Evolutionary conservation across 495 filamentous ascomycete species (phyloP).

Genomic region (Talaromyces adpressus): DNA sequence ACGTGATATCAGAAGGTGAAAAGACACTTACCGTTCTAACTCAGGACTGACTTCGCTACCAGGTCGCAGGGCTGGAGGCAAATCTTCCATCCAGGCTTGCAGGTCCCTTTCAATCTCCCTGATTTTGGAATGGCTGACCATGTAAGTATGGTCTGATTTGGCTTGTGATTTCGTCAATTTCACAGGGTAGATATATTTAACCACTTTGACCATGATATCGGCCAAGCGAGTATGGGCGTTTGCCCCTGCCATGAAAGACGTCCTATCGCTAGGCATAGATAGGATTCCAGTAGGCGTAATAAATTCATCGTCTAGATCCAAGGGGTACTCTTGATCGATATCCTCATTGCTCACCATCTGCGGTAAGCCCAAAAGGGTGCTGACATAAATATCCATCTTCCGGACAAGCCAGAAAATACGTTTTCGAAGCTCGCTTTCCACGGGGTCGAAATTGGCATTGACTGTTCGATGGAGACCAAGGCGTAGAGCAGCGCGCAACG

Average conservation of each 20-base stretch:
- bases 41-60: conserved; percentile 66
- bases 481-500: conserved; percentile 73
- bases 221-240: conserved; percentile 82
- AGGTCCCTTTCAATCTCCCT: conserved; percentile 86
- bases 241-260: conserved; percentile 70
- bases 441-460: conserved; percentile 65
- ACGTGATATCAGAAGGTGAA: background rate
- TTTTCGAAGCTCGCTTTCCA: conserved; percentile 78
- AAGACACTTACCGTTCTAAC: conserved; percentile 59
- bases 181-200: conserved; percentile 83
- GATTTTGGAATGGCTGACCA: conserved; percentile 82
- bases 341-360: conserved; percentile 80
- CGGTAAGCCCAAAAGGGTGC: conserved; percentile 80
- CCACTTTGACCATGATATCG: conserved; percentile 72
- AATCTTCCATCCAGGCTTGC: conserved; percentile 71
- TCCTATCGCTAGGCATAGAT: conserved; percentile 64
- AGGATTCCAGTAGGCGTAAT: conserved; percentile 72
- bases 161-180: conserved; percentile 52
- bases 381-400: conserved; percentile 92
- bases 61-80: conserved; percentile 69
- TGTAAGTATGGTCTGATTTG: conserved; percentile 59
- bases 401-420: conserved; percentile 86
- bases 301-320: conserved; percentile 84
- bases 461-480: conserved; percentile 85
- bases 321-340: conserved; percentile 82